Base-by-base conservation (phyloP, 768 basidiomycete genomes). In the Ramaria rubella region DNA sequence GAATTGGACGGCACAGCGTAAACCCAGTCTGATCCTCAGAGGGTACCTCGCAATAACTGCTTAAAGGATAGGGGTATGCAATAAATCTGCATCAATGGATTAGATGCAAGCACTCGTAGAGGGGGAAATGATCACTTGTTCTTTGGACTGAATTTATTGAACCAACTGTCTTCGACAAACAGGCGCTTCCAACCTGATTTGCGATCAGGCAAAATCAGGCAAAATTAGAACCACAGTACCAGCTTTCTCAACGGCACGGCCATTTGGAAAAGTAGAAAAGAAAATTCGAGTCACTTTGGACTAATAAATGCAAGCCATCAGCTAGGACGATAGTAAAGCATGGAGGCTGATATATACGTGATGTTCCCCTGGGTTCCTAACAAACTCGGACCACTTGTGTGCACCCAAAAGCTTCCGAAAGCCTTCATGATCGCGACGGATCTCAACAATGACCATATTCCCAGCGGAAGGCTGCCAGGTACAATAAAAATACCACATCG, bases 161-260 rank as follows among this genome's bases (percentile, higher is more conserved):
- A 80, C 73, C 78, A 80, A 6, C 58, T 59, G 14, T 67, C 64
- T 36, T 74, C 67, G 36, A 78, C 71, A 31, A 73, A 65, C 43
- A 79, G 70, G 8, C 71, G 63, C 58, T 79, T 80, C 81, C 81
- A 82, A 8, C 80, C 80, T 78, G 48, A 17, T 43, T 15, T 11
- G 29, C 17, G 11, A 24, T 38, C 36, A 14, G 34, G 7, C 36
- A 7, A 38, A 9, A 5, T 8, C 34, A 34, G 52, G 6, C 7
- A 36, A 38, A 11, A 23, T 23, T n/a, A 14, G 17, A 15, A 34
- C 14, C 31, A 34, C n/a, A 36, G n/a, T 27, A 77, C 77, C 80
- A 49, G 78, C 77, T 63, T 81, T 80, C 64, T 77, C 73, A 3
- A 73, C 74, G 15, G 70, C 72, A 5, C 77, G 70, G n/a, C 67